These are phyloP conservation scores for Houttuynia cordata DNA, from an alignment of 164 flowering plant species.

Conservation along the genomic window DNA sequence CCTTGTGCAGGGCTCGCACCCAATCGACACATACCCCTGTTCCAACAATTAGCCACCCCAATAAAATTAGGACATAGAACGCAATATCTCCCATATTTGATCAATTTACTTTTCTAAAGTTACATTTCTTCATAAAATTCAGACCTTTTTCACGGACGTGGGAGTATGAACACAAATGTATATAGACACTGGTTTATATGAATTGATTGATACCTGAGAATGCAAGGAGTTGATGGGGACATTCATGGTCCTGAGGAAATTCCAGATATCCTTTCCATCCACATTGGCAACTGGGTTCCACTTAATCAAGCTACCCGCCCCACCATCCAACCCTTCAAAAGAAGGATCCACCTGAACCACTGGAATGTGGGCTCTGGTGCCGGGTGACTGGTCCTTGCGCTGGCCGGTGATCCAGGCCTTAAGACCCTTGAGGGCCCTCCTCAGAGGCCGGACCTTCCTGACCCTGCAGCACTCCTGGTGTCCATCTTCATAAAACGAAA, in stretches of 20 bases:
- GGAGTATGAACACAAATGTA: no score
- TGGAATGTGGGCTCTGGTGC: slow-evolving; percentile 72
- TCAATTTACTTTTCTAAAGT: no score
- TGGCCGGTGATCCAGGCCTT: slow-evolving; percentile 95
- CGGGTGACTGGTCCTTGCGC: slow-evolving; percentile 77
- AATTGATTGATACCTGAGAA: slow-evolving; percentile 17
- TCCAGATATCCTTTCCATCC: slow-evolving; percentile 61
- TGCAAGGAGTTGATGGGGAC: slow-evolving; percentile 87
- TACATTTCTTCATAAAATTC: no score
- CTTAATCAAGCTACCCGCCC: slow-evolving; percentile 78
- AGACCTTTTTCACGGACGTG: no score
- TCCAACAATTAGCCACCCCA: no score
- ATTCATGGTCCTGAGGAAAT: slow-evolving; percentile 70
- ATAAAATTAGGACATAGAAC: no score
- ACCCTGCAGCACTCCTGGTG: slow-evolving; percentile 97
- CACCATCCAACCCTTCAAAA: slow-evolving; percentile 85
- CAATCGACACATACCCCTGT: slow-evolving; percentile 76
- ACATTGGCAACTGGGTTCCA: slow-evolving; percentile 94
- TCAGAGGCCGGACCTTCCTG: slow-evolving; percentile 85
- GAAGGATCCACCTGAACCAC: slow-evolving; percentile 79
- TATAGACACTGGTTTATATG: no score
- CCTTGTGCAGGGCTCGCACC: slow-evolving; percentile 98
- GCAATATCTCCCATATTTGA: no score
- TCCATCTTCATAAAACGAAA: slow-evolving; percentile 91
- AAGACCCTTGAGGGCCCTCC: slow-evolving; percentile 80